Evolutionary conservation across 768 basidiomycete genomes (phyloP), one percentile per base, ranked within the genome.

Genomic region (Rhodosporidiobolus sp.): DNA sequence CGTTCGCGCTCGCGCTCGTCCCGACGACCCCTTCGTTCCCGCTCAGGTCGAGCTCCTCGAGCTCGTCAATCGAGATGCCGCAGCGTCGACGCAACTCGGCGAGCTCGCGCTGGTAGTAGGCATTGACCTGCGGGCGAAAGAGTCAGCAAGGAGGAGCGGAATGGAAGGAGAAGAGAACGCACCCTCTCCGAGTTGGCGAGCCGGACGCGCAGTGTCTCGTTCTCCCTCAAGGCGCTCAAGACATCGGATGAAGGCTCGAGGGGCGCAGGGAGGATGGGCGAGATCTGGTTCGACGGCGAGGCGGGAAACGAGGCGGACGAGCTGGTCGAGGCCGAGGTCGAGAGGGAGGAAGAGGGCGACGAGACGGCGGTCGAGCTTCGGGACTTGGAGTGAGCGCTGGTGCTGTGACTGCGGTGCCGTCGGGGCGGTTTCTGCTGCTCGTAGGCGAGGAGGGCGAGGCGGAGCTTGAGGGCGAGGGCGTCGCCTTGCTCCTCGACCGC

Each of bases 121-220:
- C 62, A 35, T 72, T 72, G 50, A 72, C 71, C 20, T 66, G 65
- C n/a, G n/a, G n/a, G n/a, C n/a, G n/a, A n/a, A n/a, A n/a, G n/a
- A n/a, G n/a, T n/a, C n/a, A n/a, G n/a, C n/a, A n/a, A n/a, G n/a
- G n/a, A n/a, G n/a, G n/a, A n/a, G n/a, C n/a, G n/a, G n/a, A n/a
- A n/a, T n/a, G n/a, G n/a, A n/a, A n/a, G n/a, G n/a, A n/a, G n/a
- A n/a, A n/a, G n/a, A n/a, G n/a, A n/a, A n/a, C n/a, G n/a, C n/a
- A n/a, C n/a, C n/a, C n/a, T n/a, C 57, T 72, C 71, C 50, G 62
- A 64, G 46, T 72, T 72, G 28, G 71, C 71, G 56, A 72, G 62
- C 0, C 66, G 49, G 26, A 67, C 63, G 10, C 71, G 54, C 2
- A 72, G 46, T 2, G 67, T 58, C 46, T 67, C 57, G 58, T 72